These are phyloP conservation scores for Lasiodiplodia sp. DNA, from an alignment of 2,329 filamentous ascomycete genomes.

Conservation along the genomic window DNA sequence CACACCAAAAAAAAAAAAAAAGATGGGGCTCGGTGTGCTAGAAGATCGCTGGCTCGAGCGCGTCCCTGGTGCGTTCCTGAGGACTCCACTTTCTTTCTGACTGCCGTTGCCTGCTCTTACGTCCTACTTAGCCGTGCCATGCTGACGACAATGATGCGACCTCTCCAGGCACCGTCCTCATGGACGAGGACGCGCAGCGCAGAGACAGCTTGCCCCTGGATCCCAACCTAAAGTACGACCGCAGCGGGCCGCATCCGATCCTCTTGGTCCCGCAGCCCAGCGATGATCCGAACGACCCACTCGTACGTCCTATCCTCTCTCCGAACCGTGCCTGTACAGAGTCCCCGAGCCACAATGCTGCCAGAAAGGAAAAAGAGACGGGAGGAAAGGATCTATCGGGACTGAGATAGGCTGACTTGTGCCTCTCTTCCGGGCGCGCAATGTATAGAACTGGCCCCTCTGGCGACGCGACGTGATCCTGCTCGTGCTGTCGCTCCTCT, in stretches of 20 bases:
- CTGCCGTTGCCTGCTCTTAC: not conserved
- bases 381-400: not conserved
- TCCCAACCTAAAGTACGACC: conserved; percentile 73
- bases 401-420: conserved; percentile 6
- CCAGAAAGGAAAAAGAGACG: not conserved
- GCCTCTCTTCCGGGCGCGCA: not conserved
- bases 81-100: not conserved
- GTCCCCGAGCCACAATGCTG: not conserved
- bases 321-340: not conserved
- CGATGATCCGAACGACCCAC: conserved; percentile 87
- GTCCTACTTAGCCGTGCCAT: not conserved
- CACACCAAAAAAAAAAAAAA: not conserved
- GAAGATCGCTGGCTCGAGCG: conserved; percentile 70
- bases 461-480: conserved; percentile 86
- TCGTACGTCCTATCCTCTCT: conserved; percentile 58
- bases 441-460: conserved; percentile 78
- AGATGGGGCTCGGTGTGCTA: conserved; percentile 76
- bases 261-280: conserved; percentile 91
- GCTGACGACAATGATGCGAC: conserved; percentile 2
- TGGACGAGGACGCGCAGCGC: conserved; percentile 40
- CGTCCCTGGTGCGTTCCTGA: conserved; percentile 70
- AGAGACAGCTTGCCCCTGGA: conserved; percentile 38
- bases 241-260: conserved; percentile 65
- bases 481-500: conserved; percentile 76
- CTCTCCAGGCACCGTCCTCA: conserved; percentile 49